Conservation (phyloP, 2,329 filamentous ascomycete genomes). For the Fusarium albosuccineum region DNA sequence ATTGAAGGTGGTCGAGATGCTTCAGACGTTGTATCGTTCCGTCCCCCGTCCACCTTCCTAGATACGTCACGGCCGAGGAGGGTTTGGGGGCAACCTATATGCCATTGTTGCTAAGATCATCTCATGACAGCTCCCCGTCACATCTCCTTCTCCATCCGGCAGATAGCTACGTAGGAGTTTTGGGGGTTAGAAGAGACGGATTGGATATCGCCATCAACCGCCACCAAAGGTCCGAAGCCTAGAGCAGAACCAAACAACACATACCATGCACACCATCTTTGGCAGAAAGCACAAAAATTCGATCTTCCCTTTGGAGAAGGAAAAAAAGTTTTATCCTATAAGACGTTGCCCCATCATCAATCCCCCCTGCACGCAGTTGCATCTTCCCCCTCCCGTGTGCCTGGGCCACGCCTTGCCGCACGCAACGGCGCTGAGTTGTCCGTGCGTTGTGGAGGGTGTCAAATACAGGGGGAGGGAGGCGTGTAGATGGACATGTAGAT, state of each 20-base stretch:
- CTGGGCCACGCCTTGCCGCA: slow-evolving; percentile 42
- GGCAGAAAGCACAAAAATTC: slow-evolving; percentile 13
- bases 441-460: slow-evolving; percentile 49
- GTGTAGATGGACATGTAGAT: slow-evolving; percentile 20
- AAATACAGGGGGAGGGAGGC: slow-evolving; percentile 29
- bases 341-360: slow-evolving; percentile 60
- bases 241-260: slow-evolving; percentile 12
- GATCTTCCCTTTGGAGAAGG: slow-evolving; percentile 23
- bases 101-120: slow-evolving; percentile 16
- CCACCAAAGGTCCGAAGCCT: slow-evolving; percentile 6
- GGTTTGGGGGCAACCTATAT: not conserved
- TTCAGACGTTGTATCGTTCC: too few relatives aligned
- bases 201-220: slow-evolving; percentile 17
- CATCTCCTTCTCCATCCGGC: slow-evolving; percentile 30
- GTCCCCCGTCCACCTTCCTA: not conserved
- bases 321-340: slow-evolving; percentile 50
- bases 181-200: slow-evolving; percentile 9
- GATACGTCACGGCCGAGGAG: slow-evolving; percentile 24
- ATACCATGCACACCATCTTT: slow-evolving; percentile 37
- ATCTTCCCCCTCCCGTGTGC: slow-evolving; percentile 39
- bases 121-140: slow-evolving; percentile 8
- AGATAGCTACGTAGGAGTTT: slow-evolving; percentile 19
- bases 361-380: slow-evolving; percentile 36
- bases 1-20: too few relatives aligned
- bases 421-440: slow-evolving; percentile 49